Base-by-base conservation (phyloP, 2,329 filamentous ascomycete species). In the Nigrospora sphaerica region DNA sequence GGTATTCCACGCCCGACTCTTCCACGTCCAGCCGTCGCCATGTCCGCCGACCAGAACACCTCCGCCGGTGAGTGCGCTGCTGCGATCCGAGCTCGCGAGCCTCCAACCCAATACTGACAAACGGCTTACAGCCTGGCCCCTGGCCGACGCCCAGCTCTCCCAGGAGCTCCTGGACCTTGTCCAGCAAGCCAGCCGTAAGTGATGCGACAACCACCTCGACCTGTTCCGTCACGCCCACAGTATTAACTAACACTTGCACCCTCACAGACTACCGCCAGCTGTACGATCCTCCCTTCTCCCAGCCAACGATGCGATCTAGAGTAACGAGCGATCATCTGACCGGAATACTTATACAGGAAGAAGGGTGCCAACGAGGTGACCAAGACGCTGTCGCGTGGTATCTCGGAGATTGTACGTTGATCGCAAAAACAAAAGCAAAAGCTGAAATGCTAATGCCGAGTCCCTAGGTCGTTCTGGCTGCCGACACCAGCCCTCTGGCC, bases 351-450 rank as follows among this genome's bases (percentile, higher is more conserved):
- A 2, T 12, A 32, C 13, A 42, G 39, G 39, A 42, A 42, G 39
- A 42, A 42, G 31, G 88, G 88, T 52, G 88, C 87, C 64, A 92
- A 91, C 77, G 86, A 88, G 67, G 74, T 71, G 34, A 95, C 88
- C 63, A 95, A 95, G 77, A 86, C 88, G 1, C 78, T 95, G 43
- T 95, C 93, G 75, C 85, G 92, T 57, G 91, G 92, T 71, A 90
- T 92, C 52, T 83, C 83, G 57, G 92, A 97, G 72, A 75, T 97
- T 54, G 42, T 28, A 28, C 7, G 23, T 28, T 6, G 23, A 28
- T 28, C 7, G 2, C 7, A 28, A 28, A 28, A 28, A 28, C 2
- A 28, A 10, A 10, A 28, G n/a, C n/a, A n/a, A n/a, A n/a, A n/a
- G n/a, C n/a, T 10, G 23, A 28, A 9, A 10, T 9, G 23, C 23